Base-by-base conservation (phyloP, 306 rosid genomes). In the Castanea crenata region DNA sequence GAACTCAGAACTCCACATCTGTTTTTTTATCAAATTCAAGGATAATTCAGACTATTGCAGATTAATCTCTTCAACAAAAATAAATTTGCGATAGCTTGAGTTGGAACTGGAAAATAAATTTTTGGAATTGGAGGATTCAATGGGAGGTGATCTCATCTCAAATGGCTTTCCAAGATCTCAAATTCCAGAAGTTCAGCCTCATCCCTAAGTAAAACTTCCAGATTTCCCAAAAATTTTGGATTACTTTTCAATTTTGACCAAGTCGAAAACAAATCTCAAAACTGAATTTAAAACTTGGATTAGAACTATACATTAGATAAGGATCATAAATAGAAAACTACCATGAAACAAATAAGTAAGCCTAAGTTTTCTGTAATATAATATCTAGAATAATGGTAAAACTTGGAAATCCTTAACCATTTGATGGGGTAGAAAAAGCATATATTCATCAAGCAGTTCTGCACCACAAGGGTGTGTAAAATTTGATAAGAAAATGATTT, bases 1-100 rank as follows among this genome's bases (percentile, higher is more conserved):
- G 79, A 94, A 89, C 89, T 92, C 83, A 20, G 87, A 88, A 38
- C 51, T 76, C 98, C 98, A 92, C 74, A 90, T 81, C 98, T 94
- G 85, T 73, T 83, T 79, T 83, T 79, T 35, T 73, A 41, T 29
- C 55, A 71, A 77, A 85, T 73, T 49, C 65, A 75, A 80, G 76
- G 76, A 62, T 68, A 76, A 77, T 69, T 87, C 68, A 81, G 76
- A 81, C 32, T 78, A 76, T 75, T 62, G 51, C 10, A 52, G 27
- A 71, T 69, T 71, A 74, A 67, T 82, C 69, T 81, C 69, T 46
- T 61, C 31, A 18, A n/a, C 57, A 51, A 51, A 57, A 59, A 74
- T 38, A 74, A 64, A 35, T 57, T 70, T 69, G 64, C 56, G 49
- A 44, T 4, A 62, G n/a, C 38, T 61, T 49, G 55, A 29, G 15